Evolutionary conservation across 2,329 filamentous ascomycete genomes (phyloP).

Genomic region (Aspergillus versicolor): DNA sequence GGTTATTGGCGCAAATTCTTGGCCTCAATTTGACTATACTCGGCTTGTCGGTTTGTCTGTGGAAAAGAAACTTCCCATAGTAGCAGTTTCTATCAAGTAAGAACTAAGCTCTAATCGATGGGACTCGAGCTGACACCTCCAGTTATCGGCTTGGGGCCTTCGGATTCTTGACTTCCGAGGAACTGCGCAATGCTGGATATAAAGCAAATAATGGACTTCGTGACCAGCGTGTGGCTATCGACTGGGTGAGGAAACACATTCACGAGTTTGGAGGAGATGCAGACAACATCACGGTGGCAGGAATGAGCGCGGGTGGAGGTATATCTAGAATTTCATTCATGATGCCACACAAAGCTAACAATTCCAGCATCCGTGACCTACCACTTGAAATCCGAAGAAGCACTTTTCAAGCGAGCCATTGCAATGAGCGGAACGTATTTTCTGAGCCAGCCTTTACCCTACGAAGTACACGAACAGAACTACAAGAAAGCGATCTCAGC

Average conservation of each 20-base stretch:
- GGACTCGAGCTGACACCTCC: constrained; percentile 9
- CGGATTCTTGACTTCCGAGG: constrained; percentile 51
- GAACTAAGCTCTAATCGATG: background rate
- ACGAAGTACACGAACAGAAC: constrained; percentile 39
- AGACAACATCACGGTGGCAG: constrained; percentile 42
- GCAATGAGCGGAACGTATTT: constrained; percentile 47
- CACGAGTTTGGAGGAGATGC: constrained; percentile 43
- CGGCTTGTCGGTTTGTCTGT: constrained; percentile 47
- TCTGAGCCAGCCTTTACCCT: constrained; percentile 41
- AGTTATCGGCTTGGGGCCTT: constrained; percentile 50
- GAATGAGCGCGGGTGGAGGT: constrained; percentile 50
- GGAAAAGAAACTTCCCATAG: constrained; percentile 46
- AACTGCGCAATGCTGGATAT: constrained; percentile 47
- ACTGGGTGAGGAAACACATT: constrained; percentile 44
- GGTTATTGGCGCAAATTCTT: constrained; percentile 50
- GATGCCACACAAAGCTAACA: constrained; percentile 9
- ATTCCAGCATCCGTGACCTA: constrained; percentile 29
- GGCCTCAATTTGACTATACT: constrained; percentile 52
- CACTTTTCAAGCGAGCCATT: constrained; percentile 45
- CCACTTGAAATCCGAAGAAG: constrained; percentile 36
- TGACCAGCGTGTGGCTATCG: constrained; percentile 48
- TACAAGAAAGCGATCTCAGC: constrained; percentile 43
- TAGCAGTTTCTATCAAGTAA: constrained; percentile 49
- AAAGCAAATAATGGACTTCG: constrained; percentile 47
- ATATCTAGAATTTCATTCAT: constrained; percentile 1